Base-by-base conservation (phyloP, 2,329 filamentous ascomycete genomes). In the Penicillium sp. region DNA sequence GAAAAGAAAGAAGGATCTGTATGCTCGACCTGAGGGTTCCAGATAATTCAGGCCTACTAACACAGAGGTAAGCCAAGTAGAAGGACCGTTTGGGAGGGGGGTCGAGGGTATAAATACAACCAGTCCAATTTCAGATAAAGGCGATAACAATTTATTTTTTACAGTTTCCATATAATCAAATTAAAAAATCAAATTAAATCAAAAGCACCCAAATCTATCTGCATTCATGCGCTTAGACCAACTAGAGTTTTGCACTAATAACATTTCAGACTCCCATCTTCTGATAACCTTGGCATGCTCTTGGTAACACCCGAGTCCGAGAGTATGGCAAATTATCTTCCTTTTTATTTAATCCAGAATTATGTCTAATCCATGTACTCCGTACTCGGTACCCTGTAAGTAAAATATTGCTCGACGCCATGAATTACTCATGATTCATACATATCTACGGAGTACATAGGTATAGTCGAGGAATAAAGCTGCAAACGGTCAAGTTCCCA, bases 51-150 rank as follows among this genome's bases (percentile, higher is more conserved):
- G 44, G 31, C 24, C 18, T 24, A n/a, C 20, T 18, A 31, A 31
- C 11, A 22, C 22, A 26, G 14, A 22, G 44, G 31, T 24, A 20
- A 46, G 13, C 34, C 31, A 35, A n/a, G 18, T 13, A 29, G 5
- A 22, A n/a, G 31, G 50, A 32, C 32, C 13, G n/a, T 16, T 38
- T n/a, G 22, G 16, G 45, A 34, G 49, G 39, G 39, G 22, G 16
- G n/a, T 13, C 14, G 50, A 50, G 38, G 52, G 52, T 55, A 43
- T 55, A 55, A 55, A 50, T 55, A 55, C 18, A 18, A 50, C 18
- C 35, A 38, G 37, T 29, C 42, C 26, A 11, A 22, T 50, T 22
- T 54, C n/a, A 50, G 52, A 50, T 29, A 43, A 51, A 44, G 16
- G 38, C 16, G 31, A 40, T 16, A 24, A 35, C 37, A 34, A 50